Percentiles rank a stretch among this genome's conserved stretches.
phyloP scores from a whole-genome alignment of 176 grass and related monocot species.

The maize (Zea mays) region DNA sequence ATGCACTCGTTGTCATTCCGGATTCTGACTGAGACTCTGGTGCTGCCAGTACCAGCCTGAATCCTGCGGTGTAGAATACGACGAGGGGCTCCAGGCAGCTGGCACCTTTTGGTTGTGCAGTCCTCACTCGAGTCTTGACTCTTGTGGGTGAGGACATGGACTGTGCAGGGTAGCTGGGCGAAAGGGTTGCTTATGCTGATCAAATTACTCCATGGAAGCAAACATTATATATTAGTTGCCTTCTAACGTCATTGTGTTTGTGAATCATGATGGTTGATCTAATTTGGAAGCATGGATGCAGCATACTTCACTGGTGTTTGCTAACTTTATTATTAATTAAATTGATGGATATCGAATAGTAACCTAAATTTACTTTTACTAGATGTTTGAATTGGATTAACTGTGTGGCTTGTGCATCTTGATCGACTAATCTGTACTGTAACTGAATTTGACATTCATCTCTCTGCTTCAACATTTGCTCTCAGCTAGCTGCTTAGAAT shows the following conservation, averaged over 20 bases:
- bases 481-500: too few relatives aligned
- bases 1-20: conserved; percentile 11
- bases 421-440: background rate
- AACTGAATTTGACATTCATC: background rate
- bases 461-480: background rate
- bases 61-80: background rate
- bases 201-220: too few relatives aligned
- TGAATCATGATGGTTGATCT: background rate
- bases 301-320: background rate
- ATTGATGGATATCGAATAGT: background rate
- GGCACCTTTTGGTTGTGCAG: conserved; percentile 31
- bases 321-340: background rate
- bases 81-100: conserved; percentile 8
- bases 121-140: background rate
- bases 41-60: conserved; percentile 5
- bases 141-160: background rate
- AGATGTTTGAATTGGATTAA: background rate
- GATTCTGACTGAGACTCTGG: conserved; percentile 11
- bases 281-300: conserved; percentile 1
- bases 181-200: background rate
- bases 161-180: background rate
- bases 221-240: background rate
- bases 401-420: background rate
- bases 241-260: background rate
- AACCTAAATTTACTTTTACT: background rate